Conservation (phyloP, 441 rosid species). For the Lepidium campestre region DNA sequence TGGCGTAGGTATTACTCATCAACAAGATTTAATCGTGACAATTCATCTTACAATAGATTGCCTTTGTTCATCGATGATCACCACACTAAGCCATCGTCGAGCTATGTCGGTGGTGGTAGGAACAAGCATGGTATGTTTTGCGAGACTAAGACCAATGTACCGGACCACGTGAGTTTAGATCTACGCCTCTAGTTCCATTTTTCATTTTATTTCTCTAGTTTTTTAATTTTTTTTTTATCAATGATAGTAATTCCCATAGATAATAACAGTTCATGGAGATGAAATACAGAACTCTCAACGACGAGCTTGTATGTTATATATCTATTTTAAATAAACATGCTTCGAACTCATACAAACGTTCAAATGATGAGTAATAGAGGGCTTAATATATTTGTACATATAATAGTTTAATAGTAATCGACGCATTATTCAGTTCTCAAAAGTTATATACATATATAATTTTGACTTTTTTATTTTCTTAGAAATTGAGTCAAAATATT, state of each 20-base stretch:
- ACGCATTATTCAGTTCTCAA: too few relatives aligned
- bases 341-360: background rate
- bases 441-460: too few relatives aligned
- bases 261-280: constrained; percentile 6
- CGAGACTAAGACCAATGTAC: constrained; percentile 35
- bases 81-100: constrained; percentile 29
- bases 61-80: constrained; percentile 43
- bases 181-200: constrained; percentile 55
- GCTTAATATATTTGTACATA: too few relatives aligned
- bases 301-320: background rate
- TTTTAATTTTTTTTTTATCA: background rate
- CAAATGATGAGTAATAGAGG: background rate
- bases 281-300: background rate
- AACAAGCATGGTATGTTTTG: constrained; percentile 19
- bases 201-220: background rate
- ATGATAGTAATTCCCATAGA: background rate
- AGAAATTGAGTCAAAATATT: too few relatives aligned
- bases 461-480: too few relatives aligned
- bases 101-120: constrained; percentile 33
- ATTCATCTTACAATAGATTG: constrained; percentile 35
- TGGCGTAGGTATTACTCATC: constrained; percentile 48
- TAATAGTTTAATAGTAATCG: too few relatives aligned
- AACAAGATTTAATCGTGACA: constrained; percentile 34
- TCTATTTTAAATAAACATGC: background rate
- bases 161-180: constrained; percentile 83